Conservation (phyloP, 164 flowering plant genomes). For the Sextonia rubra region DNA sequence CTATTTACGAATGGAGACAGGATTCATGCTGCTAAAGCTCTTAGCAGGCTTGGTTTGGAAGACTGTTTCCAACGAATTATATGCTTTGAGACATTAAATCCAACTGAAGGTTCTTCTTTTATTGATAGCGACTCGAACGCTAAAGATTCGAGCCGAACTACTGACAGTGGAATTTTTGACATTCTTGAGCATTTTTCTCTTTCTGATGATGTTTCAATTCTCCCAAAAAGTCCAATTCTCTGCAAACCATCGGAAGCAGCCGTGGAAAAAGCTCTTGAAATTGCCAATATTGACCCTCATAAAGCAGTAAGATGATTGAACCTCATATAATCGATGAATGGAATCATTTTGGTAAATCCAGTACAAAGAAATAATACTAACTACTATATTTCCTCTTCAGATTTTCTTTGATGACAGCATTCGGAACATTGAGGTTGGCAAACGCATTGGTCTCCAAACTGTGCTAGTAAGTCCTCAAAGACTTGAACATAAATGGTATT, state of each 20-base stretch:
- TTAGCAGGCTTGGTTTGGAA: conserved; percentile 70
- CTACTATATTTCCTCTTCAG: conserved; percentile 31
- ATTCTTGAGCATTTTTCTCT: conserved; percentile 23
- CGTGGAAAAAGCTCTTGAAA: conserved; percentile 49
- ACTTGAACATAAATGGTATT: background rate
- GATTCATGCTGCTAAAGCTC: conserved; percentile 58
- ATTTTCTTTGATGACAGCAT: conserved; percentile 89
- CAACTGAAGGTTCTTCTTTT: conserved; percentile 12
- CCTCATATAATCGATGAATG: too few species aligned
- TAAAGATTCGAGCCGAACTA: background rate
- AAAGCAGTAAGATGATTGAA: conserved; percentile 54
- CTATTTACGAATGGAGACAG: conserved; percentile 77
- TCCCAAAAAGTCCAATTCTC: conserved; percentile 57
- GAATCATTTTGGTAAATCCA: too few species aligned
- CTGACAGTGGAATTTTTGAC: conserved; percentile 25
- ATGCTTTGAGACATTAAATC: conserved; percentile 78
- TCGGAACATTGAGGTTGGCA: conserved; percentile 72
- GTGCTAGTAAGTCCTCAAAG: conserved; percentile 55
- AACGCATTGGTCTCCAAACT: conserved; percentile 67
- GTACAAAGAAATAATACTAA: too few species aligned
- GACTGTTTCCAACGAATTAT: conserved; percentile 81
- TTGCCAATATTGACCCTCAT: conserved; percentile 62
- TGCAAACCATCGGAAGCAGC: conserved; percentile 83
- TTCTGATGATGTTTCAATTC: conserved; percentile 23
- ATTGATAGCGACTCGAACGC: background rate